phyloP scores from a whole-genome alignment of 2,329 filamentous ascomycete genomes.

The Tolypocladium cylindrosporum region DNA sequence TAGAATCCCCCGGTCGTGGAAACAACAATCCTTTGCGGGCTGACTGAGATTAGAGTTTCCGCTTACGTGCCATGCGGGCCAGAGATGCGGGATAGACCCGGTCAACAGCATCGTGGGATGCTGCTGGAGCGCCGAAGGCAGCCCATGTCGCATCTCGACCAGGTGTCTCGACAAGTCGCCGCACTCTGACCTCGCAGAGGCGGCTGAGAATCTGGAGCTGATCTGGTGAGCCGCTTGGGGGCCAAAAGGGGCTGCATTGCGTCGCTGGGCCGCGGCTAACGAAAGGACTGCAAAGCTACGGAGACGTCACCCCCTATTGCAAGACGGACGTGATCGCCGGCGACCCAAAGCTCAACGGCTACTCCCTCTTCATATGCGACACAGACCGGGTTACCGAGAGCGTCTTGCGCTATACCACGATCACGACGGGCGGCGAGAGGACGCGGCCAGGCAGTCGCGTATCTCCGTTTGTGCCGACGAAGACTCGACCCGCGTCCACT shows the following conservation, averaged over 20 bases:
- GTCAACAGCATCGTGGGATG: conserved; percentile 10
- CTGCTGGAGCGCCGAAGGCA: conserved; percentile 7
- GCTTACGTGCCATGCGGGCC: conserved; percentile 9
- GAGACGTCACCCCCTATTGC: conserved; percentile 8
- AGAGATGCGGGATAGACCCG: conserved; percentile 9
- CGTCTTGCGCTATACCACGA: conserved; percentile 7
- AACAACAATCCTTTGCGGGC: not conserved
- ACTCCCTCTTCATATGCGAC: conserved; percentile 11
- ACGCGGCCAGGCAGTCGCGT: not conserved
- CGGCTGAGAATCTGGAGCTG: conserved; percentile 1
- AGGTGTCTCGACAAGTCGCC: conserved; percentile 7
- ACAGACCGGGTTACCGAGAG: conserved; percentile 9
- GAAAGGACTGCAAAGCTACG: not conserved
- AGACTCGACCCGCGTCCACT: not conserved
- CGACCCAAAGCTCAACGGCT: conserved; percentile 6
- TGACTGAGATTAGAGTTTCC: conserved; percentile 4
- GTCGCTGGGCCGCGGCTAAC: not conserved
- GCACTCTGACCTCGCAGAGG: not conserved
- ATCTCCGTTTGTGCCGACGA: not conserved
- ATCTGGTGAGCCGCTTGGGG: conserved; percentile 3
- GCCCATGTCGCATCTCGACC: conserved; percentile 7
- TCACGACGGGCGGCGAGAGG: not conserved
- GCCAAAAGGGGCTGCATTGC: not conserved
- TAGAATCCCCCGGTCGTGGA: not conserved
- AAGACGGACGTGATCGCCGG: conserved; percentile 11